Base-by-base conservation (phyloP, 768 basidiomycete genomes). In the Suillus paluster region DNA sequence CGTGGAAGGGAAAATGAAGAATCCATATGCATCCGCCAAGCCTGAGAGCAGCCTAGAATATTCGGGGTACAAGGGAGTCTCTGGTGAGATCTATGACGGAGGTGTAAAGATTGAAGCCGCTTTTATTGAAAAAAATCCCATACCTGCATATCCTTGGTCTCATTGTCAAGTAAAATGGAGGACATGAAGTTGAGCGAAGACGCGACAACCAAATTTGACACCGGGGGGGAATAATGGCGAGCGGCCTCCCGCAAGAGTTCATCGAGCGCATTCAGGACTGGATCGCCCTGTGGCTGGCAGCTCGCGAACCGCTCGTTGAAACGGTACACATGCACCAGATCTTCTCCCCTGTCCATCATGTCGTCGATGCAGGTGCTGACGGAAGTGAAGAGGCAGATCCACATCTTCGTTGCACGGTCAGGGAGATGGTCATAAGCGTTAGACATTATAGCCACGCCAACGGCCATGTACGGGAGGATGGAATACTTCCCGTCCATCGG, bases 321-420 rank as follows among this genome's bases (percentile, higher is more conserved):
- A 14, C 63, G 59, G 11, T 72, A 70, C 14, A 80, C 64, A 23
- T 61, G 39, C 48, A 65, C 39, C 42, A 70, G 63, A 5, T 63
- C 64, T 19, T 61, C 55, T 54, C 77, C 73, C 17, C 64, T 61
- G 2, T 66, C 63, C 19, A 73, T 66, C 2, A 63, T 57, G 62
- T 83, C 80, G 63, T 83, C 82, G 33, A 77, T 60, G 45, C 67
- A 77, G 54, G 75, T 73, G n/a, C 70, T 57, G 49, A 73, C 77
- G 0, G 79, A 72, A 1, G 81, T 81, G 63, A 73, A 79, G 4
- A 79, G 61, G 3, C 78, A 71, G n/a, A 78, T 73, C 61, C 74
- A 70, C 7, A 78, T 70, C 54, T 69, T 69, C 1, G 71, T 70
- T 10, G 71, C 64, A 10, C 62, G 49, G 64, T 72, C 57, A 10